Conservation (phyloP, 352 stramenopile genomes). For the Globisporangium paddicum region DNA sequence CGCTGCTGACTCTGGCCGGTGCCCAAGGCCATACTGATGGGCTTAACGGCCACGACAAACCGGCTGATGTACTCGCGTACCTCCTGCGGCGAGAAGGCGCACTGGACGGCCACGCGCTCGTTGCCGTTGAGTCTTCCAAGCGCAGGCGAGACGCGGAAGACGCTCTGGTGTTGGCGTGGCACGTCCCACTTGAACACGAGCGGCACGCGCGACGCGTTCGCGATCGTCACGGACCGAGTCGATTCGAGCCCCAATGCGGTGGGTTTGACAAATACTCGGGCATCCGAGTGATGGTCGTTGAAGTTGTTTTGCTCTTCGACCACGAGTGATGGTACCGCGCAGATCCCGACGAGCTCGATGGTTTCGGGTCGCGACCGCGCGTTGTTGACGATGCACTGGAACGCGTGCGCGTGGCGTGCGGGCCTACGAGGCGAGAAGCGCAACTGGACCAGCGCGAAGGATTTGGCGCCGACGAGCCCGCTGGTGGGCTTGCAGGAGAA, state of each 20-base stretch:
- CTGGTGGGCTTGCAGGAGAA: conserved; percentile 72
- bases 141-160: conserved; percentile 65
- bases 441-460: conserved; percentile 81
- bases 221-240: conserved; percentile 39
- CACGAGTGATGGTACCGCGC: conserved; percentile 46
- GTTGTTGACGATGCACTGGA: conserved; percentile 79
- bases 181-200: conserved; percentile 83
- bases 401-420: conserved; percentile 40
- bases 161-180: conserved; percentile 42
- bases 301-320: conserved; percentile 26
- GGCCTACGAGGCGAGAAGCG: conserved; percentile 54
- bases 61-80: conserved; percentile 69
- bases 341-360: conserved; percentile 53
- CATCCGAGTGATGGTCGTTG: conserved; percentile 15
- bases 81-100: conserved; percentile 77
- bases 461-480: conserved; percentile 71
- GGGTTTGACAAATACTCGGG: conserved; percentile 77
- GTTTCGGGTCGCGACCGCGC: conserved; percentile 35
- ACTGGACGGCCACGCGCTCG: conserved; percentile 55
- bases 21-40: conserved; percentile 49
- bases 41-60: conserved; percentile 59
- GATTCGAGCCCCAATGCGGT: conserved; percentile 77
- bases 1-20: conserved; percentile 12
- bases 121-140: conserved; percentile 81
- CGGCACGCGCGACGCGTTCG: conserved; percentile 83